Evolutionary conservation across 495 filamentous ascomycete species (phyloP).

Genomic region (Achaetomiella virescens): DNA sequence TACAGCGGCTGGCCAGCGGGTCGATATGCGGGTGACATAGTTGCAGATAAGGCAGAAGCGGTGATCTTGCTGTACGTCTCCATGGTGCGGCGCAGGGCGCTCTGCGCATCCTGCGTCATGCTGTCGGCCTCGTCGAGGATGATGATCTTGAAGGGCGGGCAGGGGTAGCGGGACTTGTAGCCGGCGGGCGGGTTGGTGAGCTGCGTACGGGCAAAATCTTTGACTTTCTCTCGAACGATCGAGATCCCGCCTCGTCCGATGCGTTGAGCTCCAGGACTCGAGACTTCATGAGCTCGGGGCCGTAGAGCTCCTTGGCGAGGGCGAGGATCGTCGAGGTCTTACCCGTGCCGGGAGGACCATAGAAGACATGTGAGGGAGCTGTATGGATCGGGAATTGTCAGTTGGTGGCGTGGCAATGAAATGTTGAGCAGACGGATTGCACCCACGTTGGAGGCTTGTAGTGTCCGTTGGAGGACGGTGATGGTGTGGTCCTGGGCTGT

Average conservation of each 20-base stretch:
- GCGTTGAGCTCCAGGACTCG: slow-evolving; percentile 97
- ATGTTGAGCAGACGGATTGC: background rate
- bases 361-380: slow-evolving; percentile 99
- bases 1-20: slow-evolving; percentile 83
- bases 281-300: slow-evolving; percentile 85
- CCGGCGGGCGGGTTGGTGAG: slow-evolving; percentile 69
- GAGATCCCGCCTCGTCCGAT: slow-evolving; percentile 94
- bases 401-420: background rate
- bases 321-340: slow-evolving; percentile 98
- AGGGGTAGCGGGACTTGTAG: slow-evolving; percentile 73
- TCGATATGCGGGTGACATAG: slow-evolving; percentile 98
- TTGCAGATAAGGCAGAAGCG: slow-evolving; percentile 97
- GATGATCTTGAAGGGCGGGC: slow-evolving; percentile 97
- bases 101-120: slow-evolving; percentile 98
- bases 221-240: slow-evolving; percentile 97
- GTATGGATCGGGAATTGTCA: background rate
- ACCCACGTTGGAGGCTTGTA: slow-evolving; percentile 86
- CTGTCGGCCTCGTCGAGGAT: slow-evolving; percentile 95
- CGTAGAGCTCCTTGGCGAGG: slow-evolving; percentile 95
- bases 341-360: slow-evolving; percentile 93
- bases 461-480: slow-evolving; percentile 79
- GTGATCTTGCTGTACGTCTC: slow-evolving; percentile 96
- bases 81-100: slow-evolving; percentile 88
- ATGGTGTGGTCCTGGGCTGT: slow-evolving; percentile 97
- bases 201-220: slow-evolving; percentile 94